These are phyloP conservation scores for Alternaria postmessia DNA, from an alignment of 2,329 filamentous ascomycete genomes.

Conservation along the genomic window DNA sequence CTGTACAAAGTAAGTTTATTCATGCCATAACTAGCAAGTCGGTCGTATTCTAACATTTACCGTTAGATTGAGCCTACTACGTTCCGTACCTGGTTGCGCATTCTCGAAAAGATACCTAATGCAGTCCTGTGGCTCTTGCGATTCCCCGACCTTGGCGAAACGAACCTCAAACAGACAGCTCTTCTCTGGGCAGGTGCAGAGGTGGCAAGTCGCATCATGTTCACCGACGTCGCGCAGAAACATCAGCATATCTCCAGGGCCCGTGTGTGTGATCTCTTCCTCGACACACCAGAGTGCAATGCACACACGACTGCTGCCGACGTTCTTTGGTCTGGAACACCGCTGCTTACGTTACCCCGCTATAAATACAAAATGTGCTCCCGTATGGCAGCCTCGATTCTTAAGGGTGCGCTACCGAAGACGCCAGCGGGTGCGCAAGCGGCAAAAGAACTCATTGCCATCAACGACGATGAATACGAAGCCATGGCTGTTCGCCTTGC, in stretches of 20 bases:
- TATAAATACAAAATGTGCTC: conserved; percentile 99
- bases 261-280: conserved; percentile 89
- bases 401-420: conserved; percentile 86
- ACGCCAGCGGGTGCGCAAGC: conserved; percentile 71
- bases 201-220: conserved; percentile 86
- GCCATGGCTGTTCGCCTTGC: conserved; percentile 57
- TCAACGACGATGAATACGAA: conserved; percentile 84
- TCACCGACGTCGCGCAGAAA: conserved; percentile 97
- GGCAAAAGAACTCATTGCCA: conserved; percentile 78
- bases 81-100: conserved; percentile 94
- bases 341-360: conserved; percentile 85
- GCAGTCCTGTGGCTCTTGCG: conserved; percentile 95
- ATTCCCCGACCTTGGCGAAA: conserved; percentile 92
- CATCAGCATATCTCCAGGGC: conserved; percentile 92
- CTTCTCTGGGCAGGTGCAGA: conserved; percentile 82
- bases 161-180: conserved; percentile 82
- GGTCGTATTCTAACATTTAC: conserved; percentile 21
- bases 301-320: conserved; percentile 97
- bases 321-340: conserved; percentile 94
- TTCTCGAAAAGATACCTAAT: conserved; percentile 83
- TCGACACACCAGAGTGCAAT: conserved; percentile 98
- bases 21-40: neutral
- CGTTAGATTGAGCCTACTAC: conserved; percentile 92
- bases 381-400: conserved; percentile 94
- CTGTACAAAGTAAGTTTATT: conserved; percentile 81